Conservation (phyloP, 2,329 filamentous ascomycete species). For the Scedosporium dehoogii region DNA sequence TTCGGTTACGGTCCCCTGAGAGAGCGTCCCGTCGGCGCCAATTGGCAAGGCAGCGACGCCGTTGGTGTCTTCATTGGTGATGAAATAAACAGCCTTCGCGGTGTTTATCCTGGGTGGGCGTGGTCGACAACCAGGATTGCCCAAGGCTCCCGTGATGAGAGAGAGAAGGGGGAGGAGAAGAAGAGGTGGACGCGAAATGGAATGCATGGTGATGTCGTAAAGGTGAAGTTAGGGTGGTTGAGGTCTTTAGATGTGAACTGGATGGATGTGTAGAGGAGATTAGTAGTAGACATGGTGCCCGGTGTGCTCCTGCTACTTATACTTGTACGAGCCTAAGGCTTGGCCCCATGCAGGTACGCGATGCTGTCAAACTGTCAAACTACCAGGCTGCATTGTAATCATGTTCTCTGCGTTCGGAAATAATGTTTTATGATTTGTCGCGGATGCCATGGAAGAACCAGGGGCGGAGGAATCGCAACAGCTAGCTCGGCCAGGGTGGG, state of each 20-base stretch:
- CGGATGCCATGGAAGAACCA: no score
- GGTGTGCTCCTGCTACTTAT: no score
- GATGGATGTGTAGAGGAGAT: background rate
- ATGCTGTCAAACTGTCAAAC: no score
- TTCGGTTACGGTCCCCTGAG: conserved; percentile 26
- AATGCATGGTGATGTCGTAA: background rate
- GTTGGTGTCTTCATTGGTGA: conserved; percentile 42
- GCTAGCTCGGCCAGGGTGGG: no score
- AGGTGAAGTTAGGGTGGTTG: background rate
- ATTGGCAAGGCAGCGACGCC: conserved; percentile 40
- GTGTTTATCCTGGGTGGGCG: background rate
- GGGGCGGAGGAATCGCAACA: no score
- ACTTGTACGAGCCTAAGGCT: no score
- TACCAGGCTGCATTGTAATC: no score
- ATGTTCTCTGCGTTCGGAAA: no score
- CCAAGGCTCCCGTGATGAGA: background rate
- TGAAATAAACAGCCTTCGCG: conserved; percentile 41
- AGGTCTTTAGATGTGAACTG: background rate
- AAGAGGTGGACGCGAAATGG: background rate
- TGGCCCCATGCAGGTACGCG: no score
- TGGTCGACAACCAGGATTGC: background rate
- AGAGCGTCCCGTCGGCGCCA: conserved; percentile 33
- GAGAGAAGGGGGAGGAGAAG: background rate
- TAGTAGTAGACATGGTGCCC: no score
- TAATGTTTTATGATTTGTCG: no score